These are phyloP conservation scores for Rubia tinctorum DNA, from an alignment of 305 asterid species.

Conservation along the genomic window DNA sequence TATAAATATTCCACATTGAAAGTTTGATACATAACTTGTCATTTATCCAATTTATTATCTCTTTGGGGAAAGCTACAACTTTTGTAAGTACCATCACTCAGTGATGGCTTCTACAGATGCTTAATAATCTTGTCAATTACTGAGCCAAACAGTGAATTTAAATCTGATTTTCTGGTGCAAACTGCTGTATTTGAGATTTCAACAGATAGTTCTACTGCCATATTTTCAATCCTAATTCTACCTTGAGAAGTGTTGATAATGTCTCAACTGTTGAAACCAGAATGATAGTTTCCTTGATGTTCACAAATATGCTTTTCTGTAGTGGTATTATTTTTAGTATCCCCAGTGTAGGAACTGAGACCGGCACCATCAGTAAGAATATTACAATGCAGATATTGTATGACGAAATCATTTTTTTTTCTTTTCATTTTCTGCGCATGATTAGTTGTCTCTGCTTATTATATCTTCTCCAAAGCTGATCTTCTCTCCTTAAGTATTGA, in stretches of 20 bases:
- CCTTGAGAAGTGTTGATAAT: background rate
- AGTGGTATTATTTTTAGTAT: background rate
- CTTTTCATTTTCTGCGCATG: background rate
- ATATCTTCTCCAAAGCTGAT: background rate
- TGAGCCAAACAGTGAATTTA: background rate
- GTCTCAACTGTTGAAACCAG: background rate
- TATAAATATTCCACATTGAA: too few relatives aligned
- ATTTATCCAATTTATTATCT: background rate
- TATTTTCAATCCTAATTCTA: background rate
- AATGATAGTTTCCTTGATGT: background rate
- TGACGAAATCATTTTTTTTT: background rate
- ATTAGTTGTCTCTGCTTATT: background rate
- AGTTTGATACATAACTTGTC: background rate
- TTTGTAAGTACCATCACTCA: background rate
- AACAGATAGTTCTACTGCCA: background rate
- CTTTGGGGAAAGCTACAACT: background rate
- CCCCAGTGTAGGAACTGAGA: background rate
- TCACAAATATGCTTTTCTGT: background rate
- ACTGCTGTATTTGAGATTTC: background rate
- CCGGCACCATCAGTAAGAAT: background rate
- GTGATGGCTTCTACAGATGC: background rate
- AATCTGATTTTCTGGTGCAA: background rate
- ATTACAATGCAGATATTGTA: background rate
- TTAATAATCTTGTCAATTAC: constrained; percentile 1
- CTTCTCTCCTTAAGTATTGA: background rate